Base-by-base conservation (phyloP, 2,329 filamentous ascomycete species). In the Aspergillus piperis region DNA sequence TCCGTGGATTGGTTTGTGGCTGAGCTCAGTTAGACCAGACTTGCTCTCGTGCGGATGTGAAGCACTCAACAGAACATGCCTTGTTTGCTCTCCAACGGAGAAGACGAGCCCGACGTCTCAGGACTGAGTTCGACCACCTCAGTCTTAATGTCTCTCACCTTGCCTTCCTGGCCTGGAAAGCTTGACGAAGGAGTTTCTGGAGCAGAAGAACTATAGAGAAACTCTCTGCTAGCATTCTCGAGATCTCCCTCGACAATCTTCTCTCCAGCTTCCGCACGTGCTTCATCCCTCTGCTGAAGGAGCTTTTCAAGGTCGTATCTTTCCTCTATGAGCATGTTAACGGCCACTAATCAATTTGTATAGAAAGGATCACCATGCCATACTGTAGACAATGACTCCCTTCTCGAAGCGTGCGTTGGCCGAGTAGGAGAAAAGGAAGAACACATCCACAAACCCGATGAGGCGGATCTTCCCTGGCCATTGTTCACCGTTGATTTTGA, bases 391-490 rank as follows among this genome's bases (percentile, higher is more conserved):
- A 17, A 62, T 60, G 32, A 62, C 56, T 3, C 61, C 61, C n/a
- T 57, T 48, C 44, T 62, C 61, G 41, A 62, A 62, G 5, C 61
- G 27, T 11, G 48, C 54, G 27, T 58, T 60, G 49, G 61, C 58
- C 7, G 61, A 62, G 54, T 62, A 62, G 13, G 61, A 60, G 50
- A 62, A 52, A 15, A 62, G 38, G 30, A 62, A 62, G 32, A 62
- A 62, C 8, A 60, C 61, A 15, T 62, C 61, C 8, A 62, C 44
- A n/a, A 62, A 62, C 5, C 58, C 61, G 30, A 62, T 52, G 3
- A 62, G 54, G 8, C 61, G 61, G 41, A 62, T 62, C 21, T 60
- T 62, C 10, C 58, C 61, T 5, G 54, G 30, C 61, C 61, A 62
- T 58, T 61, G 61, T 39, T 62, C 36, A 7, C 44, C 54, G 38